These are phyloP conservation scores for Tribonema minus DNA, from an alignment of 108 stramenopile genomes.

Conservation along the genomic window DNA sequence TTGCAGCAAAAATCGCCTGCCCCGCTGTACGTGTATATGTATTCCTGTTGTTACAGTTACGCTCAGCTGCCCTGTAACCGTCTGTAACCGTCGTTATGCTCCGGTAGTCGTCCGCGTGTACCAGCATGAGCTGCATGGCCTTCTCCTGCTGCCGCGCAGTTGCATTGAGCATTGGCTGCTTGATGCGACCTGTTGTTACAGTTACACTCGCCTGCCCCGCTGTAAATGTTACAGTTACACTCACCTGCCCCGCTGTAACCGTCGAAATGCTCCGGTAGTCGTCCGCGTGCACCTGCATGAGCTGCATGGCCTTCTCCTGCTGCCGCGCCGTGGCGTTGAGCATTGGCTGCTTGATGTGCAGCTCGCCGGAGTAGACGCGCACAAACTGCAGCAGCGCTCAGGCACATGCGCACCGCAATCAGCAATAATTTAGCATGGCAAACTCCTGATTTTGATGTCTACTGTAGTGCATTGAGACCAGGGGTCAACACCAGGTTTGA, in stretches of 20 bases:
- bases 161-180: slow-evolving; percentile 78
- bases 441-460: no score
- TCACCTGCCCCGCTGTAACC: background rate
- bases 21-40: no score
- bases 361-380: slow-evolving; percentile 88
- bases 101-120: slow-evolving; percentile 92
- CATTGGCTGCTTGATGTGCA: slow-evolving; percentile 78
- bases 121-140: slow-evolving; percentile 70
- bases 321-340: slow-evolving; percentile 68
- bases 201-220: background rate
- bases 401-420: no score
- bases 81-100: no score
- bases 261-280: slow-evolving; percentile 61
- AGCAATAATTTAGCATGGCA: no score
- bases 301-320: slow-evolving; percentile 41
- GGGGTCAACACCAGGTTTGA: no score
- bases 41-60: no score
- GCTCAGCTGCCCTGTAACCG: no score
- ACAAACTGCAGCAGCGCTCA: no score
- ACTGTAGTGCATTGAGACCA: no score
- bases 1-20: no score
- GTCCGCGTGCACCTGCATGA: slow-evolving; percentile 97
- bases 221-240: background rate
- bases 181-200: no score
- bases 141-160: slow-evolving; percentile 50